A percentile compares a stretch with the other conserved stretches of the same genome.
Evolutionary conservation across 177 flowering plant species (phyloP).

Genomic region (Telopea speciosissima): DNA sequence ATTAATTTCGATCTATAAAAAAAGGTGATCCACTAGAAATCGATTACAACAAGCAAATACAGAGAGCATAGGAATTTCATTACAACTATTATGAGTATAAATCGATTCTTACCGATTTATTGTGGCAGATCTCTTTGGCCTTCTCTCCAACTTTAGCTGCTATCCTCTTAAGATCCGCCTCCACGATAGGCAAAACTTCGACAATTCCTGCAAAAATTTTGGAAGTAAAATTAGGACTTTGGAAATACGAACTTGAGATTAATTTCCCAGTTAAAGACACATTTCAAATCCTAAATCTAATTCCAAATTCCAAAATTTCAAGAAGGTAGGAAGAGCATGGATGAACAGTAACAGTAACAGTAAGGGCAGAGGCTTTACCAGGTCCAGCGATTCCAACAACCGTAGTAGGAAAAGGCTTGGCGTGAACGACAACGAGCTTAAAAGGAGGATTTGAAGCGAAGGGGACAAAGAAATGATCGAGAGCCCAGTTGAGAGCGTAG

Average conservation of each 20-base stretch:
- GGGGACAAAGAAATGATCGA: slow-evolving; percentile 56
- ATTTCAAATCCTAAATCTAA: background rate
- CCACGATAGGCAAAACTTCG: background rate
- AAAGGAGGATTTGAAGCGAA: slow-evolving; percentile 30
- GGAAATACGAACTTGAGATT: background rate
- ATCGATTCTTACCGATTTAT: slow-evolving; percentile 35
- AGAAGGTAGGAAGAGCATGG: too few species aligned
- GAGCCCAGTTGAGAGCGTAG: slow-evolving; percentile 68
- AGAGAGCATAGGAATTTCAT: background rate
- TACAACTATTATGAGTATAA: too few species aligned
- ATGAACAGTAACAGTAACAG: too few species aligned
- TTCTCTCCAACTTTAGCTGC: slow-evolving; percentile 5
- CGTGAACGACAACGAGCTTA: slow-evolving; percentile 50
- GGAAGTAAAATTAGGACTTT: background rate
- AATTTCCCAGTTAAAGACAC: background rate
- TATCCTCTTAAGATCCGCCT: background rate
- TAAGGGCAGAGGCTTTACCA: too few species aligned
- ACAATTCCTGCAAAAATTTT: background rate
- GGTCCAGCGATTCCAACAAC: slow-evolving; percentile 53
- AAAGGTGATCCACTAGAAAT: too few species aligned
- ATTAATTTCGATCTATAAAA: too few species aligned
- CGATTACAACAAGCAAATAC: too few species aligned
- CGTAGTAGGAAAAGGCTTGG: slow-evolving; percentile 49
- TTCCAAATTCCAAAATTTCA: too few species aligned
- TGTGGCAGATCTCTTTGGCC: slow-evolving; percentile 46